phyloP scores from a whole-genome alignment of 129 eudicot genomes.

The carrot (Daucus carota) region DNA sequence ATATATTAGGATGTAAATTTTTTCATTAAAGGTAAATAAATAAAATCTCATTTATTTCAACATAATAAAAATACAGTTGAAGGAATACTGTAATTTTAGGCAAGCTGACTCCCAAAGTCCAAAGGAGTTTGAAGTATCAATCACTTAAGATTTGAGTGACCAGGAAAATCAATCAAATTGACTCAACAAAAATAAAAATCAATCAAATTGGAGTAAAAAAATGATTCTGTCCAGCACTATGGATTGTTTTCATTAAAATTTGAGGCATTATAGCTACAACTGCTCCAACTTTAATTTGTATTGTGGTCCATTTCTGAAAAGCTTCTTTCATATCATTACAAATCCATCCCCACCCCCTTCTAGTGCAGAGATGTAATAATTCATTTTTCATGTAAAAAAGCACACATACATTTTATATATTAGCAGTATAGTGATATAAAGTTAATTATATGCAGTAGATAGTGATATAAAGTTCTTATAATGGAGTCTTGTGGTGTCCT shows the following conservation, averaged over 20 bases:
- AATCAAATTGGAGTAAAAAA: background rate
- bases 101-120: no score
- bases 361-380: constrained; percentile 3
- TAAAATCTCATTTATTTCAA: no score
- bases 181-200: no score
- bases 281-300: background rate
- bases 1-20: no score
- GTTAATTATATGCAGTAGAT: background rate
- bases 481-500: background rate
- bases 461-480: background rate
- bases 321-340: background rate
- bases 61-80: no score
- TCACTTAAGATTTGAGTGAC: background rate
- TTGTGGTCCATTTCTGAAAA: background rate
- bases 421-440: background rate
- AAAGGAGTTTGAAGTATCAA: background rate
- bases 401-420: background rate
- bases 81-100: no score
- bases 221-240: background rate
- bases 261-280: background rate
- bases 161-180: background rate
- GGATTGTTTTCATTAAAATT: background rate
- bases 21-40: no score
- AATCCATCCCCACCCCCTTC: background rate
- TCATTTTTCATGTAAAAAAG: background rate